Evolutionary conservation across 2,329 filamentous ascomycete genomes (phyloP).

Genomic region (Curvularia lunata): DNA sequence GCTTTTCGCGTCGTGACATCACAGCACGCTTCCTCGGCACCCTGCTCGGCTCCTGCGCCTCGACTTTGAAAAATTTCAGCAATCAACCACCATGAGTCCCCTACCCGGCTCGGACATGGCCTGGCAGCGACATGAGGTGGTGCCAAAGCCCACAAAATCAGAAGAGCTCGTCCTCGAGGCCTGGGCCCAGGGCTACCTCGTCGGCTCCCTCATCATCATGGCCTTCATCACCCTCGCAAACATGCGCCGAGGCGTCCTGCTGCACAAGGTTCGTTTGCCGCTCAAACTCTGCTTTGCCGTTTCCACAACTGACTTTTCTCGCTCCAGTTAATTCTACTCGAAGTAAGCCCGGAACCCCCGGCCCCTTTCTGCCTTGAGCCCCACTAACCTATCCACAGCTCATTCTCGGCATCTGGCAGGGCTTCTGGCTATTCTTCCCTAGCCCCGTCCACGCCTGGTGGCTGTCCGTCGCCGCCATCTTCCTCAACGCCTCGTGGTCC

Average conservation of each 20-base stretch:
- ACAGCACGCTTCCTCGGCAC: slow-evolving; percentile 28
- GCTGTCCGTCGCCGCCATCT: slow-evolving; percentile 64
- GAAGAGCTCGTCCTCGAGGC: slow-evolving; percentile 48
- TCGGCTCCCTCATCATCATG: slow-evolving; percentile 57
- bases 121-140: slow-evolving; percentile 25
- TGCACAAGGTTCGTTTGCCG: slow-evolving; percentile 52
- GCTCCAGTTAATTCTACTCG: slow-evolving; percentile 55
- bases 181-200: slow-evolving; percentile 51
- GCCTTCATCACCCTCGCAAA: slow-evolving; percentile 56
- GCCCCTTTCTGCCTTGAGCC: slow-evolving; percentile 1
- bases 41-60: slow-evolving; percentile 13
- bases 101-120: slow-evolving; percentile 13
- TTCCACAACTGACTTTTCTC: slow-evolving; percentile 20
- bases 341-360: slow-evolving; percentile 13
- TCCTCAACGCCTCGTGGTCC: slow-evolving; percentile 67
- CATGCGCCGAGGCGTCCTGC: slow-evolving; percentile 55
- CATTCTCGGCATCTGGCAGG: slow-evolving; percentile 63
- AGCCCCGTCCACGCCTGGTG: slow-evolving; percentile 68
- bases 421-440: slow-evolving; percentile 65
- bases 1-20: slow-evolving; percentile 30
- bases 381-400: slow-evolving; percentile 49
- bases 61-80: slow-evolving; percentile 24
- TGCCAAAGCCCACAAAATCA: slow-evolving; percentile 41
- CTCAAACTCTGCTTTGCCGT: neutral
- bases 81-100: slow-evolving; percentile 29